phyloP scores from a whole-genome alignment of 441 rosid species.

The Aleurites moluccanus region DNA sequence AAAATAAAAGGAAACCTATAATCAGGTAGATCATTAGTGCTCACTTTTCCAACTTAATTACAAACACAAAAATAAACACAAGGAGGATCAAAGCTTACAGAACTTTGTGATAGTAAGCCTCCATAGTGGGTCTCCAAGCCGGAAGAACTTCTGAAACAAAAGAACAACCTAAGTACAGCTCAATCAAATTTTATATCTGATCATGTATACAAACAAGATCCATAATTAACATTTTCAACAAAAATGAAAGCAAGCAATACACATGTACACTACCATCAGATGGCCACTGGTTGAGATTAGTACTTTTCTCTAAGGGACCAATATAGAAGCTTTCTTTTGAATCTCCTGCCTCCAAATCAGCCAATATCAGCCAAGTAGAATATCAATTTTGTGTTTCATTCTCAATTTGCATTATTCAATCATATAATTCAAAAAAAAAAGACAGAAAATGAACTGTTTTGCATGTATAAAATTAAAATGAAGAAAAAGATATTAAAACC shows the following conservation, averaged over 20 bases:
- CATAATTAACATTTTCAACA: neutral
- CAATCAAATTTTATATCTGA: neutral
- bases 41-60: neutral
- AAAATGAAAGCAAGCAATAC: neutral
- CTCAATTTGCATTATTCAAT: neutral
- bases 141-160: conserved; percentile 60
- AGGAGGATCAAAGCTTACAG: conserved; percentile 39
- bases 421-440: neutral
- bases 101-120: conserved; percentile 45
- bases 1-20: neutral
- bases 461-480: neutral
- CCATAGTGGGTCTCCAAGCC: conserved; percentile 68
- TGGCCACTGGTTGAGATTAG: conserved; percentile 73
- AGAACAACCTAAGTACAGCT: conserved; percentile 5
- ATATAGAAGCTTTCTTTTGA: conserved; percentile 70
- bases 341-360: conserved; percentile 49
- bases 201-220: too few relatives aligned
- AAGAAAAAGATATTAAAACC: conserved; percentile 33
- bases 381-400: neutral
- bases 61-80: neutral
- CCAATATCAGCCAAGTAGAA: neutral
- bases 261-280: conserved; percentile 39
- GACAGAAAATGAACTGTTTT: neutral
- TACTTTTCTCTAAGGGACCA: conserved; percentile 45
- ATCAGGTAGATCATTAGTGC: neutral